Evolutionary conservation across 106 monocot species (phyloP), one percentile per base, ranked within the genome.

Genomic region (Apostasia ramifera): DNA sequence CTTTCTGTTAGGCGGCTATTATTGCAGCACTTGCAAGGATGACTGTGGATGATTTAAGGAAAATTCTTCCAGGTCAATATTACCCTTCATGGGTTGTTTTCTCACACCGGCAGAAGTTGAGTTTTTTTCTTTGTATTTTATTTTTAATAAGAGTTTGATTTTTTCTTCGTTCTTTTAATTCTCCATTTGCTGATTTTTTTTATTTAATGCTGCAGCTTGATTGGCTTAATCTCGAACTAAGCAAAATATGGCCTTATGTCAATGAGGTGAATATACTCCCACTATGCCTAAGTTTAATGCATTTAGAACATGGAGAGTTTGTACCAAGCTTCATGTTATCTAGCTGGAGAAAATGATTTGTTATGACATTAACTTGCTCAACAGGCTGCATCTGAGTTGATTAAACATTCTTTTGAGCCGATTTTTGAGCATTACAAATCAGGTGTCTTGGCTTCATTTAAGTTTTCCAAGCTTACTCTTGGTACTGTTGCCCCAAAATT

Each of bases 1-100:
- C 10, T 52, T 5, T 52, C 10, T 5, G 5, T 52, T 72, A 91
- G 91, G 85, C 91, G 72, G 56, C 84, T 71, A 74, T 78, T 4
- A 60, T 91, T 37, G 69, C 84, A 49, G 80, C 87, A 37, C 88
- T 87, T 55, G 64, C 88, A 40, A 91, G 73, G 61, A 83, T 91
- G 84, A 85, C 84, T 43, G 80, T 91, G 26, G 76, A 80, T 59
- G 91, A 85, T 80, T 73, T 79, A 44, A 82, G 67, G 65, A 91
- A 87, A 61, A 69, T 88, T 66, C 74, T 91, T 63, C 85, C 84
- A 40, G 59, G 69, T 61, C 57, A 73, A 49, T 82, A 71, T 68
- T 91, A 91, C 59, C 91, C 91, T 60, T 76, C 91, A 71, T 91
- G 91, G 91, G 85, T 87, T 70, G 82, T 88, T 60, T 91, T 91